Evolutionary conservation across 2,329 filamentous ascomycete species (phyloP), one percentile per base, ranked within the genome.

Genomic region (Colletotrichum incanum): DNA sequence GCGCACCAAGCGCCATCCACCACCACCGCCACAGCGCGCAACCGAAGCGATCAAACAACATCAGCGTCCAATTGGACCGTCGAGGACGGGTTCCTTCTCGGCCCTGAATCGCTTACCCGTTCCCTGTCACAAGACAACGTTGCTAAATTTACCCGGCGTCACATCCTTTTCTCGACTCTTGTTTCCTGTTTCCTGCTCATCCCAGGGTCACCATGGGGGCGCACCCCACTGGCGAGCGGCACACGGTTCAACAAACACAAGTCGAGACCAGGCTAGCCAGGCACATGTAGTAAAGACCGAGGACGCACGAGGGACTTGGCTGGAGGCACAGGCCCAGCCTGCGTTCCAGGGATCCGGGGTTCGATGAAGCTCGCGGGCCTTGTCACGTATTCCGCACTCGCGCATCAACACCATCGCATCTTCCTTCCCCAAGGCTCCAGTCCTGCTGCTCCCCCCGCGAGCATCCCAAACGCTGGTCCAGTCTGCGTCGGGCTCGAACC

Each of bases 391-490:
- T 63, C 68, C 56, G 63, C 64, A 62, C 47, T 37, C 41, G 49
- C 68, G 26, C 56, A 63, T 62, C 64, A 67, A 55, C 43, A 58
- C 28, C 61, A 65, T 58, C 59, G 20, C 43, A 37, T 49, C 31
- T 41, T 5, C 28, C 34, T 39, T 31, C 43, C 31, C 45, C 18
- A 16, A 31, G 54, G 54, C 43, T 37, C 45, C 63, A 56, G 39
- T 61, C 45, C 45, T 37, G n/a, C 23, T 14, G 23, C 37, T n/a
- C 62, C 65, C 65, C 65, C 69, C 45, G 65, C 65, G 69, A 69
- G 59, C 54, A 69, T 65, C 70, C 70, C 70, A 72, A 72, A 72
- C 65, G 39, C 70, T 64, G 69, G 65, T 54, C 50, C 49, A 69
- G 69, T 50, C 64, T n/a, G 54, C 41, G 52, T 59, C 59, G 59